Conservation (phyloP, 495 filamentous ascomycete species). For the Aspergillus sparsus region DNA sequence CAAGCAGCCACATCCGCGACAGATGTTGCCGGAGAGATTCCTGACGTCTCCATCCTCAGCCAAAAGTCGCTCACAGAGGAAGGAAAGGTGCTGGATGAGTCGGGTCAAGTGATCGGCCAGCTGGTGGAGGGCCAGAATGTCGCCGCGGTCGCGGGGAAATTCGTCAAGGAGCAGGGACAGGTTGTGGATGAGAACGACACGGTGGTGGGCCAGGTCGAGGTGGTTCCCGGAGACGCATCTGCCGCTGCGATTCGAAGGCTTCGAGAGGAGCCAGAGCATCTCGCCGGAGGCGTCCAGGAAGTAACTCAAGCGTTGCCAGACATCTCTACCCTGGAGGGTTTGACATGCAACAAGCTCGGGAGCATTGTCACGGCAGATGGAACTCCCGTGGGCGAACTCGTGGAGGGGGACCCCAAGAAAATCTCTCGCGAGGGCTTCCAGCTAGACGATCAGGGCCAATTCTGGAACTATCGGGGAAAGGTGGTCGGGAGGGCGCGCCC, state of each 20-base stretch:
- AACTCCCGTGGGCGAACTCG: constrained; percentile 50
- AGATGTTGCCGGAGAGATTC: constrained; percentile 42
- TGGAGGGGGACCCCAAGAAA: constrained; percentile 53
- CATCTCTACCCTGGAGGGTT: constrained; percentile 55
- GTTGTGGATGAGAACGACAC: constrained; percentile 38
- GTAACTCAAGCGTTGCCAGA: constrained; percentile 30
- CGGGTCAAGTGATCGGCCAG: constrained; percentile 35
- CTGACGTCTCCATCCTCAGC: constrained; percentile 38
- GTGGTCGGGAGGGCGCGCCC: constrained; percentile 53
- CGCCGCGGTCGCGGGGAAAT: constrained; percentile 48
- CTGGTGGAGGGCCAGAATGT: constrained; percentile 33
- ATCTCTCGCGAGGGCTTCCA: constrained; percentile 46
- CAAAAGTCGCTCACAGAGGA: constrained; percentile 47
- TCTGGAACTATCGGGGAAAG: constrained; percentile 52
- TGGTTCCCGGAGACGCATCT: constrained; percentile 24
- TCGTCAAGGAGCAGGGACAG: constrained; percentile 50
- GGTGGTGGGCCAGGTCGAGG: constrained; percentile 36
- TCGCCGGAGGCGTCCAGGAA: not conserved
- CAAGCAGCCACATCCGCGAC: too few relatives aligned
- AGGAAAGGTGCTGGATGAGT: constrained; percentile 43
- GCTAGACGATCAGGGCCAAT: constrained; percentile 55
- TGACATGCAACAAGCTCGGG: constrained; percentile 54
- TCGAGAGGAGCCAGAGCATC: constrained; percentile 31
- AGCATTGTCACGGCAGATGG: constrained; percentile 50
- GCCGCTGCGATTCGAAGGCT: constrained; percentile 28